A percentile compares a stretch with the other conserved stretches of the same genome.
Conservation (phyloP, 1,284 basidiomycete species). For the Pholiota adiposa region DNA sequence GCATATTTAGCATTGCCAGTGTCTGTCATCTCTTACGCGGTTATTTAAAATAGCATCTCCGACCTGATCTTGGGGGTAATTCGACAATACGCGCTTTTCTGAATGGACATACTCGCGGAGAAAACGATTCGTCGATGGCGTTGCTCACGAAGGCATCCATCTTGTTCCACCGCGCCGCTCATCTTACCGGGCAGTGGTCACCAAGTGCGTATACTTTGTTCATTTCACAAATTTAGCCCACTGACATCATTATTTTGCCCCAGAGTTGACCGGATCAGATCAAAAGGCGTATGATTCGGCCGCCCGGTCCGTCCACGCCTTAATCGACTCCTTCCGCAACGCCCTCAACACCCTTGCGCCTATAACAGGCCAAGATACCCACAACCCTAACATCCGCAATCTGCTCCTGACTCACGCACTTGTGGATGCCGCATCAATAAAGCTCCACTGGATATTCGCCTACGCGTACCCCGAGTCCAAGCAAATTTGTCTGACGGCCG, state of each 20-base stretch:
- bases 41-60: conserved; percentile 31
- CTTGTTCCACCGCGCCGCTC: conserved; percentile 44
- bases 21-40: conserved; percentile 2
- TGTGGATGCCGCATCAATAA: conserved; percentile 45
- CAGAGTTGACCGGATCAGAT: conserved; percentile 37
- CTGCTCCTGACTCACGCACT: conserved; percentile 44
- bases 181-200: conserved; percentile 44
- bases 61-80: conserved; percentile 35
- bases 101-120: conserved; percentile 25
- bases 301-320: conserved; percentile 42
- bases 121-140: conserved; percentile 32
- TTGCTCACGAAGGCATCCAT: conserved; percentile 42
- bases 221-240: background rate
- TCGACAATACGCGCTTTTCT: conserved; percentile 43
- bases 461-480: conserved; percentile 41
- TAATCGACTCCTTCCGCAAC: conserved; percentile 42
- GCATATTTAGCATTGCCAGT: background rate
- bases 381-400: conserved; percentile 36
- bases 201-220: conserved; percentile 35
- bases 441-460: conserved; percentile 44
- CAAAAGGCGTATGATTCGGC: conserved; percentile 39
- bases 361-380: conserved; percentile 31
- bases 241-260: conserved; percentile 21
- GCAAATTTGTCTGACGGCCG: conserved; percentile 43
- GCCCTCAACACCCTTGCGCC: conserved; percentile 37